Evolutionary conservation across 768 basidiomycete species (phyloP).

Genomic region (Lyophyllum semitale): DNA sequence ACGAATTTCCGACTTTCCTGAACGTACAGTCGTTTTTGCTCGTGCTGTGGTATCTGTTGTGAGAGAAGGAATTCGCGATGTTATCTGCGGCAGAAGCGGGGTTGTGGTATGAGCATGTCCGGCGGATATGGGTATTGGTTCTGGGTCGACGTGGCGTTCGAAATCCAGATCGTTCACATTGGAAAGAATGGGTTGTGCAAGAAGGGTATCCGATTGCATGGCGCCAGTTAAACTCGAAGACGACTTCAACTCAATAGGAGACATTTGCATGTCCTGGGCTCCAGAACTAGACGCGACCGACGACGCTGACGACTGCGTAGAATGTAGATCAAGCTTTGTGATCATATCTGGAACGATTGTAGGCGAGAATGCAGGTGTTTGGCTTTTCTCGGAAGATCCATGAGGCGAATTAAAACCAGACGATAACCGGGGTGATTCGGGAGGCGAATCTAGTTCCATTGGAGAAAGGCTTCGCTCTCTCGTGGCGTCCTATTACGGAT

Average conservation of each 20-base stretch:
- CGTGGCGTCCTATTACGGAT: slow-evolving; percentile 9
- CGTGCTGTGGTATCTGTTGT: slow-evolving; percentile 5
- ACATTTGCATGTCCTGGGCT: slow-evolving; percentile 27
- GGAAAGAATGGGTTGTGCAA: not conserved
- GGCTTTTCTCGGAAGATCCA: not conserved
- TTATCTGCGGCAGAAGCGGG: not conserved
- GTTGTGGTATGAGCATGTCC: not conserved
- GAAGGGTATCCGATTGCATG: not conserved
- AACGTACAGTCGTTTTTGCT: not conserved
- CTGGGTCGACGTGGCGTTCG: not conserved
- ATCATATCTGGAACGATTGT: not conserved
- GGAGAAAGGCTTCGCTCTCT: slow-evolving; percentile 54
- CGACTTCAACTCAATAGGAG: slow-evolving; percentile 18
- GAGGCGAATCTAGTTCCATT: slow-evolving; percentile 60
- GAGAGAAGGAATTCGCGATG: not conserved
- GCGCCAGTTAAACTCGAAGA: not conserved
- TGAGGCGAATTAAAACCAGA: slow-evolving; percentile 6
- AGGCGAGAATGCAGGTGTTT: not conserved
- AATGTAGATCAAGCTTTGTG: not conserved
- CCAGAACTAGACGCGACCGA: slow-evolving; percentile 25
- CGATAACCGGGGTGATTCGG: slow-evolving; percentile 32
- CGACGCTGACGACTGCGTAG: slow-evolving; percentile 17
- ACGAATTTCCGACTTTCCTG: slow-evolving; percentile 20
- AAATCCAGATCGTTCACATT: not conserved
- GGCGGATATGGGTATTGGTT: not conserved